Evolutionary conservation across 2,329 filamentous ascomycete species (phyloP).

Genomic region (Ramularia collo-cygni): DNA sequence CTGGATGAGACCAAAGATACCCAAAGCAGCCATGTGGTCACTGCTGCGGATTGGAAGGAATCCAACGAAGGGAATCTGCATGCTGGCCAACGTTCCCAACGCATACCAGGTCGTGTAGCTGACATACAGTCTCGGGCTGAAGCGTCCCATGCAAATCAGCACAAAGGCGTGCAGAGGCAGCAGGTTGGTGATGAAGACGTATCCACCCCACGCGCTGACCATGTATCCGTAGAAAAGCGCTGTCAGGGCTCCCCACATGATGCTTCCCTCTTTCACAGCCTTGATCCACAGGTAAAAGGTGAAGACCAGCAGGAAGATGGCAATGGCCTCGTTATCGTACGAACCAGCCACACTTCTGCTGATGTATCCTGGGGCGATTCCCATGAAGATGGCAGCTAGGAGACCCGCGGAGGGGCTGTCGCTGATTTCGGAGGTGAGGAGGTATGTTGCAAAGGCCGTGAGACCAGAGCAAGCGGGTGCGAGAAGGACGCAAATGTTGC

Average conservation of each 20-base stretch:
- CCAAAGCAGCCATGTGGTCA: constrained; percentile 96
- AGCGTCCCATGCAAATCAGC: constrained; percentile 92
- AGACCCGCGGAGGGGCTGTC: constrained; percentile 91
- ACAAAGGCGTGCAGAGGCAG: constrained; percentile 91
- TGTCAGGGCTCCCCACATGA: constrained; percentile 91
- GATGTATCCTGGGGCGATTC: constrained; percentile 94
- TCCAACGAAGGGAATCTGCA: constrained; percentile 98
- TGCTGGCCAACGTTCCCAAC: constrained; percentile 88
- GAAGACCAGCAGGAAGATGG: constrained; percentile 96
- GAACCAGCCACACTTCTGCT: constrained; percentile 95
- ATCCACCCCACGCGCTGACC: constrained; percentile 99
- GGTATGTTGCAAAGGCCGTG: constrained; percentile 86
- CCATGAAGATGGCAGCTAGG: constrained; percentile 92
- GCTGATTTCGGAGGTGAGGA: constrained; percentile 95
- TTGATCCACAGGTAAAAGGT: constrained; percentile 99
- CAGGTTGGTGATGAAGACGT: constrained; percentile 98
- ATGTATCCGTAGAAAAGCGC: constrained; percentile 99
- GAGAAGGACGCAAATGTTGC: constrained; percentile 96
- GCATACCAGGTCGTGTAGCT: constrained; percentile 98
- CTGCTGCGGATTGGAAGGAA: constrained; percentile 94
- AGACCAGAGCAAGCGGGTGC: constrained; percentile 91
- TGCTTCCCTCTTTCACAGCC: constrained; percentile 90
- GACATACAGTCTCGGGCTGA: constrained; percentile 89
- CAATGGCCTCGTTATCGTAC: constrained; percentile 99
- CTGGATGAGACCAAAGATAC: constrained; percentile 92